Evolutionary conservation across 1,139 yeast genomes (phyloP).

Genomic region (Arxiozyma heterogenica): DNA sequence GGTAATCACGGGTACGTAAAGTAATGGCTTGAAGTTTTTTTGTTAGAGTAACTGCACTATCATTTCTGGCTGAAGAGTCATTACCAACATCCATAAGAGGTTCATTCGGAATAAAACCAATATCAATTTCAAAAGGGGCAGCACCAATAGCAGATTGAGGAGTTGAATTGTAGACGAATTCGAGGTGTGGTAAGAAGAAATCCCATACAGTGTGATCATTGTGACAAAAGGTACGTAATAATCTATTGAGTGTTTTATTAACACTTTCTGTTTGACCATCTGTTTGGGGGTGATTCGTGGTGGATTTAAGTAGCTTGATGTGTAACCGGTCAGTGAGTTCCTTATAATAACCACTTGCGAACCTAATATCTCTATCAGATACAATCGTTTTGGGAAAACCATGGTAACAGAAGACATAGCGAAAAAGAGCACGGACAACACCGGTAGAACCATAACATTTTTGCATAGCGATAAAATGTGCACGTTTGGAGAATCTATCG

Average conservation of each 20-base stretch:
- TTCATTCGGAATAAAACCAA: constrained; percentile 10
- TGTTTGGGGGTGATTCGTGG: constrained; percentile 21
- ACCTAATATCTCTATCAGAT: constrained; percentile 13
- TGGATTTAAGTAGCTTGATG: constrained; percentile 12
- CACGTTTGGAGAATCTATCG: constrained; percentile 13
- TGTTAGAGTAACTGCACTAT: background rate
- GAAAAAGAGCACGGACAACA: constrained; percentile 4
- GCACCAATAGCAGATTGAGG: background rate
- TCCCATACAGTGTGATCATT: constrained; percentile 12
- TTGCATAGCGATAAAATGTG: constrained; percentile 11
- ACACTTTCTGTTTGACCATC: too few species aligned
- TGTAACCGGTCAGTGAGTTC: constrained; percentile 10
- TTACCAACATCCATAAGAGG: constrained; percentile 1
- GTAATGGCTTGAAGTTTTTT: background rate
- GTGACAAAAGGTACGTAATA: constrained; percentile 10
- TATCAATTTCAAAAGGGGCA: constrained; percentile 10
- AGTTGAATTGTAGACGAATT: constrained; percentile 13
- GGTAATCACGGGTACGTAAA: constrained; percentile 1
- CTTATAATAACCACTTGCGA: constrained; percentile 7
- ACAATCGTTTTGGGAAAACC: constrained; percentile 13
- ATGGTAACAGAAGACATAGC: constrained; percentile 11
- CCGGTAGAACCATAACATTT: constrained; percentile 1
- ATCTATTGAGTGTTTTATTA: constrained; percentile 12
- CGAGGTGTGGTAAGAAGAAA: constrained; percentile 10
- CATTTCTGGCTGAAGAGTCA: background rate